These are phyloP conservation scores for Cryphonectria naterciae DNA, from an alignment of 2,329 filamentous ascomycete genomes.

Conservation along the genomic window DNA sequence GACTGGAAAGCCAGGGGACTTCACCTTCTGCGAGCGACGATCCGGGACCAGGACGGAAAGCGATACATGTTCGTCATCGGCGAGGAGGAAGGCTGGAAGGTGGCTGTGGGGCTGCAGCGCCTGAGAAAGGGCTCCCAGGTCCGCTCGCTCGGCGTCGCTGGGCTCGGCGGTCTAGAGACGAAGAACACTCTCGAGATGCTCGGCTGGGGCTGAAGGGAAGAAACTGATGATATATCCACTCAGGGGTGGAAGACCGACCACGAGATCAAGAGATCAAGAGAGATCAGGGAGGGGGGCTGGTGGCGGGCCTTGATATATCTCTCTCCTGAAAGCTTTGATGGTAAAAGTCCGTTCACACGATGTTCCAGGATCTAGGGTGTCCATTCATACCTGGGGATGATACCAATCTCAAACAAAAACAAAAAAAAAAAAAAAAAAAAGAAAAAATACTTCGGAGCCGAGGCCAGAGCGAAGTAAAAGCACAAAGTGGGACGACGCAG, in stretches of 20 bases:
- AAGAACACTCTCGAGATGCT: conserved; percentile 60
- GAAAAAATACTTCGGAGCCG: background rate
- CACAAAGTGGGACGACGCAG: too few relatives aligned
- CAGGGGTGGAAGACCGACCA: background rate
- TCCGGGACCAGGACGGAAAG: conserved; percentile 69
- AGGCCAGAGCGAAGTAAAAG: too few relatives aligned
- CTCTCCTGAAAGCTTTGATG: background rate
- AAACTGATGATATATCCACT: background rate
- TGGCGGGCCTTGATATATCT: background rate
- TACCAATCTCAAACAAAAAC: background rate
- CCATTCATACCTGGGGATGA: background rate
- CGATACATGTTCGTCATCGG: conserved; percentile 67
- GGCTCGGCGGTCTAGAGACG: conserved; percentile 59
- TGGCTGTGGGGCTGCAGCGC: conserved; percentile 63
- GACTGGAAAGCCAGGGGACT: conserved; percentile 59
- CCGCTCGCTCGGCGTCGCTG: conserved; percentile 61
- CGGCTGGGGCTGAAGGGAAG: conserved; percentile 49
- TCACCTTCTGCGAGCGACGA: conserved; percentile 66
- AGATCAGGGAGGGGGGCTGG: too few relatives aligned
- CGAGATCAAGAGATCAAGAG: conserved; percentile 1
- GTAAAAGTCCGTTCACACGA: background rate
- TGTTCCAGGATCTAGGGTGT: background rate
- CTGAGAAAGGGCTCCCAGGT: conserved; percentile 64
- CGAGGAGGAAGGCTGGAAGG: conserved; percentile 71
- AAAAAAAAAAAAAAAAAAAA: too few relatives aligned